These are phyloP conservation scores for Pyrenophora tritici-repentis DNA, from an alignment of 2,329 filamentous ascomycete species.

Conservation along the genomic window DNA sequence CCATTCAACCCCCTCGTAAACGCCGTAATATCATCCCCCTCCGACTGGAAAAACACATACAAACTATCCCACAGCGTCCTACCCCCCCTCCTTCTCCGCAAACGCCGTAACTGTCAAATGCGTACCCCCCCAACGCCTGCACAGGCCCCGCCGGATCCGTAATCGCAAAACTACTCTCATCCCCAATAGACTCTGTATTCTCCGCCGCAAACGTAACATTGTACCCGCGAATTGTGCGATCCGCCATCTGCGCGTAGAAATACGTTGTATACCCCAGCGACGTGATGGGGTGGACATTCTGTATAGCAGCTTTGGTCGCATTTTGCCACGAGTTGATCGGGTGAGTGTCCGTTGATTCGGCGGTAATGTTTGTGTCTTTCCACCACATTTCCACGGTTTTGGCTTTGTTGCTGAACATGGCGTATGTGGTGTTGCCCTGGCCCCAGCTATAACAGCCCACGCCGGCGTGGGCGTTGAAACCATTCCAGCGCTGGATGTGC, in stretches of 20 bases:
- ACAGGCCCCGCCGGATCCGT: constrained; percentile 33
- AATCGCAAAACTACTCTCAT: constrained; percentile 41
- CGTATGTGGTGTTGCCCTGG: constrained; percentile 46
- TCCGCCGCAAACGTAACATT: constrained; percentile 48
- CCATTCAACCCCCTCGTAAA: constrained; percentile 31
- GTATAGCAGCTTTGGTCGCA: constrained; percentile 35
- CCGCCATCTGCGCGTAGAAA: constrained; percentile 50
- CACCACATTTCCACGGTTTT: constrained; percentile 51
- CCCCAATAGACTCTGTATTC: constrained; percentile 42
- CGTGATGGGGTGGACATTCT: constrained; percentile 46
- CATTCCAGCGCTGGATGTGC: constrained; percentile 43
- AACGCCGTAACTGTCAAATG: constrained; percentile 49
- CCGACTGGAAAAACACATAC: constrained; percentile 42
- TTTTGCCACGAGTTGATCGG: constrained; percentile 50
- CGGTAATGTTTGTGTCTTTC: constrained; percentile 50
- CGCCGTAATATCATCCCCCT: constrained; percentile 37
- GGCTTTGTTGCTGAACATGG: constrained; percentile 50
- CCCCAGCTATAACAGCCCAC: constrained; percentile 54
- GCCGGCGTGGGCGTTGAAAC: constrained; percentile 51
- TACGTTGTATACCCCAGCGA: constrained; percentile 51
- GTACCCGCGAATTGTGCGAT: constrained; percentile 46
- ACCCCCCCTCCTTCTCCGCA: constrained; percentile 21
- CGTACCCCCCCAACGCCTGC: constrained; percentile 43
- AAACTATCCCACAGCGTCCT: constrained; percentile 31
- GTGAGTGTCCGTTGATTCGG: constrained; percentile 35